phyloP scores from a whole-genome alignment of 768 basidiomycete species.

The Mycena rebaudengoi region DNA sequence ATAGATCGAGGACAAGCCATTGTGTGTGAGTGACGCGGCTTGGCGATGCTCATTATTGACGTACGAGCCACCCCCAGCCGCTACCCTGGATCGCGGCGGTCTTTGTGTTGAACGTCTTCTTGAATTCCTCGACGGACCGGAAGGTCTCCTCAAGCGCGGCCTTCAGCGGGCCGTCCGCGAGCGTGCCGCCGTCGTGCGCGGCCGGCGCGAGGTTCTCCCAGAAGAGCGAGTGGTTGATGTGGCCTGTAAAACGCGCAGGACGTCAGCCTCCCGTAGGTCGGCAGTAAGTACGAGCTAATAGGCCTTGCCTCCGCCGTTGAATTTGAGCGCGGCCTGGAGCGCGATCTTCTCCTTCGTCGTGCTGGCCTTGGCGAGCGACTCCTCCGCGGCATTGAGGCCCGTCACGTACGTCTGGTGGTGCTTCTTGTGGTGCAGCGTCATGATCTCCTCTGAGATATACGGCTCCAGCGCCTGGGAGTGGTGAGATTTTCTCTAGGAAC shows the following conservation, averaged over 20 bases:
- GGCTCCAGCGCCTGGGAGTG: slow-evolving; percentile 80
- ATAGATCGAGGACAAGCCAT: not conserved
- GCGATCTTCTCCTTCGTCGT: slow-evolving; percentile 81
- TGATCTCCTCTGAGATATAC: slow-evolving; percentile 89
- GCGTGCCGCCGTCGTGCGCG: slow-evolving; percentile 66
- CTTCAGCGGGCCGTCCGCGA: slow-evolving; percentile 74
- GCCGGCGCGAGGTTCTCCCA: slow-evolving; percentile 96
- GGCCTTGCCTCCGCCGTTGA: slow-evolving; percentile 88
- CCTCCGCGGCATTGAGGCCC: slow-evolving; percentile 93
- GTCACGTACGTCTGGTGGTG: slow-evolving; percentile 95
- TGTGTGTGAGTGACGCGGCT: not conserved
- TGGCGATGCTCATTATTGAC: not conserved
- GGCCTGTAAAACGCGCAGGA: slow-evolving; percentile 54
- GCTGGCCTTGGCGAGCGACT: slow-evolving; percentile 71
- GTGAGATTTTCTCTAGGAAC: slow-evolving; percentile 19
- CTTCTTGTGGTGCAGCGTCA: slow-evolving; percentile 92
- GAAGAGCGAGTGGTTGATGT: slow-evolving; percentile 96
- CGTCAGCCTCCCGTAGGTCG: slow-evolving; percentile 1
- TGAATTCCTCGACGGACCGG: slow-evolving; percentile 87
- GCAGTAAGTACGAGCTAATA: not conserved
- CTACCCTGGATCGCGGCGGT: slow-evolving; percentile 96
- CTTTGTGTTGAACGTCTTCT: slow-evolving; percentile 84
- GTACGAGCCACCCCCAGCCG: slow-evolving; percentile 94
- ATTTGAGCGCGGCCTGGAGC: slow-evolving; percentile 92
- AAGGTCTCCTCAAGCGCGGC: slow-evolving; percentile 82